Percentiles rank a stretch among this genome's conserved stretches.
phyloP scores from a whole-genome alignment of 2,329 filamentous ascomycete species.

The Penicillium polonicum region DNA sequence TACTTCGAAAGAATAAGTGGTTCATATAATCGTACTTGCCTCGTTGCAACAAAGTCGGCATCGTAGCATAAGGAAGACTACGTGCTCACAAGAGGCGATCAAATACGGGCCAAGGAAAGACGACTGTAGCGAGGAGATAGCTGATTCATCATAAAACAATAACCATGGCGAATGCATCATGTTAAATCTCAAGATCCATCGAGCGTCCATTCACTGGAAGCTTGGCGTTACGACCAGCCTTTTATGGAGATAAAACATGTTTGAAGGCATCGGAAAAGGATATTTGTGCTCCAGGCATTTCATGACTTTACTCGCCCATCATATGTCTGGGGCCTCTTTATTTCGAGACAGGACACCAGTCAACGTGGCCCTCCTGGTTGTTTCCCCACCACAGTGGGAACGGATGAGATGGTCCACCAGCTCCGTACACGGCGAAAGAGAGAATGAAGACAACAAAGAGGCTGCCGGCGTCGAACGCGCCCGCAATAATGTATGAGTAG shows the following conservation, averaged over 20 bases:
- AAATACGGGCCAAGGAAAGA: background rate
- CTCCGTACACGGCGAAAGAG: slow-evolving; percentile 58
- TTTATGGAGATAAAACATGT: background rate
- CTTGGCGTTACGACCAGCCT: background rate
- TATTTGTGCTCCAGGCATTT: background rate
- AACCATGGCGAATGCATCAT: background rate
- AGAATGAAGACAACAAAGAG: slow-evolving; percentile 53
- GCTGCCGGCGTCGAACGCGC: slow-evolving; percentile 53
- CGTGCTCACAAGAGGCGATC: background rate
- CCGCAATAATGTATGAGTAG: slow-evolving; percentile 55
- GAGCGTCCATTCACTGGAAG: background rate
- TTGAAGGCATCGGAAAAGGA: background rate
- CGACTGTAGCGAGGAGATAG: background rate
- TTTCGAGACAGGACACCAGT: slow-evolving; percentile 46
- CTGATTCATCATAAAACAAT: background rate
- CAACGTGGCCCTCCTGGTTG: slow-evolving; percentile 49
- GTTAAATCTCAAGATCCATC: background rate
- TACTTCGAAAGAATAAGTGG: background rate
- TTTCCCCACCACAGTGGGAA: slow-evolving; percentile 59
- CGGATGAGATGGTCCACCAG: slow-evolving; percentile 44
- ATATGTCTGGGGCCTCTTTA: slow-evolving; percentile 11
- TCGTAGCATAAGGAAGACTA: background rate
- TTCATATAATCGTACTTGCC: background rate
- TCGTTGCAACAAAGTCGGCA: background rate
- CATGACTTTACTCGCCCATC: background rate